Evolutionary conservation across 768 basidiomycete genomes (phyloP).

Genomic region (Cubamyces sp.): DNA sequence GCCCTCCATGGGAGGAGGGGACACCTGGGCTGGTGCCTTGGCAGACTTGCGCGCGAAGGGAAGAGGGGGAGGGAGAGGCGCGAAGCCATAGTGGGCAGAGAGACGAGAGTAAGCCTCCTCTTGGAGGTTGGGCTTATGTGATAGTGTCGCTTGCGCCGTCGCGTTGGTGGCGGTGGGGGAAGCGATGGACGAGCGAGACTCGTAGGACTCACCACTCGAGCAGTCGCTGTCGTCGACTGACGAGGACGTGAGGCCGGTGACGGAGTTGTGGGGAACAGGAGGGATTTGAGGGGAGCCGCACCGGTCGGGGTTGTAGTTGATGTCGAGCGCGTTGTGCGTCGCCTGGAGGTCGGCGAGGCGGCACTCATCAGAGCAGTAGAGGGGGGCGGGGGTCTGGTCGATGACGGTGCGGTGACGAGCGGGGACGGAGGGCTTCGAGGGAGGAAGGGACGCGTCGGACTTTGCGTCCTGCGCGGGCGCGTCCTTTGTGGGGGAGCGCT

Average conservation of each 20-base stretch:
- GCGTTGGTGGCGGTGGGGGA: constrained; percentile 38
- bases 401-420: constrained; percentile 68
- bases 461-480: constrained; percentile 29
- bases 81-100: constrained; percentile 48
- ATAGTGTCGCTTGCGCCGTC: constrained; percentile 31
- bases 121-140: constrained; percentile 20
- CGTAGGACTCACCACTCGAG: constrained; percentile 35
- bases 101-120: constrained; percentile 43
- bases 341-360: constrained; percentile 58
- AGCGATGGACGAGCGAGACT: constrained; percentile 36
- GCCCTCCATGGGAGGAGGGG: constrained; percentile 42
- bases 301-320: constrained; percentile 50
- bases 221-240: constrained; percentile 48
- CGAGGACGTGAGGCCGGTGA: constrained; percentile 31
- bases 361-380: constrained; percentile 86
- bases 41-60: constrained; percentile 39
- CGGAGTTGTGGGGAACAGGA: constrained; percentile 46
- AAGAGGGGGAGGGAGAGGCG: constrained; percentile 57
- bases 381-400: constrained; percentile 77
- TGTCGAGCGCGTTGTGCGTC: constrained; percentile 44
- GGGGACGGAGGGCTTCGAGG: constrained; percentile 37
- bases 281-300: constrained; percentile 41
- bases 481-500: constrained; percentile 37
- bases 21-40: constrained; percentile 29
- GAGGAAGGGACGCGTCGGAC: constrained; percentile 29